Base-by-base conservation (phyloP, 2,329 filamentous ascomycete species). In the Mollisiaceae sp. region DNA sequence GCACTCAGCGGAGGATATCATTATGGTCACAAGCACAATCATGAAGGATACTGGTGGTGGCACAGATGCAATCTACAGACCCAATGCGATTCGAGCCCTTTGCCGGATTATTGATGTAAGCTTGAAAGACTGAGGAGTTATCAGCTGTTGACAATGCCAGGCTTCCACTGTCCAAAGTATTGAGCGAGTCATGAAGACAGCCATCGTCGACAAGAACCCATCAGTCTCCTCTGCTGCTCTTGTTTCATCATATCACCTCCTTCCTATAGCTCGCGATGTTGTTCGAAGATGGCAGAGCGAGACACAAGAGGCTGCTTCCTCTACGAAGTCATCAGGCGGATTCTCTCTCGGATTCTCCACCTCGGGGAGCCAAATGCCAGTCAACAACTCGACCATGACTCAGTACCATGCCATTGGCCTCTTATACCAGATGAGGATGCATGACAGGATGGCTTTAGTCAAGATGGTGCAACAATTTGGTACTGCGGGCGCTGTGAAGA, bases 401-500 rank as follows among this genome's bases (percentile, higher is more conserved):
- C 95, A 99, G 79, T 99, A 99, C 79, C 95, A 99, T 79, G 95
- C 95, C 69, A 97, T 99, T 81, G 95, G 95, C 69, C 86, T 99
- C 62, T 82, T 99, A 54, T 99, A 98, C 79, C 94, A 98, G 81
- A 98, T 98, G 93, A 91, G 95, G 75, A 91, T 91, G 75, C 94
- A 97, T 78, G 95, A 99, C 79, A 89, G 95, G 74, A 99, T 99
- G 95, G 94, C 95, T 24, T 82, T 99, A 73, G 94, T 98, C 67
- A 99, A 99, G 86, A 98, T 99, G 95, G 94, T 99, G n/a, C 95
- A 99, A 82, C 95, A 99, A 79, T 98, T 97, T 77, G 93, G 93
- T 60, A 90, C 90, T 61, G 88, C 93, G 18, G 95, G 95, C 65
- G 93, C 93, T 12, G 90, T 98, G 68, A 98, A 97, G 88, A 97